Conservation (phyloP, 2,329 filamentous ascomycete genomes). For the Fusarium sp. region DNA sequence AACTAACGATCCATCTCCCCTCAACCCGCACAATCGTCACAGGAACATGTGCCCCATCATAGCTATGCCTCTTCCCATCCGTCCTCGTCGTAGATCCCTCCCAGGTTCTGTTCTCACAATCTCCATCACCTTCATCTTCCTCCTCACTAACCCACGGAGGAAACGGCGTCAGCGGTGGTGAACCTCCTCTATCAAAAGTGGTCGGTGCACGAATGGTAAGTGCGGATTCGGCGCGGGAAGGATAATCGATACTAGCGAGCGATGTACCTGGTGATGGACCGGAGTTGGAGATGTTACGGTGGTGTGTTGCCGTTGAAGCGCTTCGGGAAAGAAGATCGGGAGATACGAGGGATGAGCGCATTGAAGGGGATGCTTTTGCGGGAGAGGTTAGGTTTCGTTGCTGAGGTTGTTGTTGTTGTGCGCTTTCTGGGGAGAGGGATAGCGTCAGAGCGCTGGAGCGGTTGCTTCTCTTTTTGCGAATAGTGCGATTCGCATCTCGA, state of each 20-base stretch:
- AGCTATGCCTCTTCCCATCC: constrained; percentile 11
- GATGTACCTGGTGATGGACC: constrained; percentile 19
- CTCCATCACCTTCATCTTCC: constrained; percentile 36
- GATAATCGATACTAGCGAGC: constrained; percentile 23
- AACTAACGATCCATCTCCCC: constrained; percentile 32
- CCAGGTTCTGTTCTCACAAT: constrained; percentile 29
- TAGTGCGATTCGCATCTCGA: constrained; percentile 13
- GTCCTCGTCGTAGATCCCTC: constrained; percentile 3
- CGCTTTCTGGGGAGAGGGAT: constrained; percentile 28
- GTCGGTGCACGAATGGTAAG: constrained; percentile 37
- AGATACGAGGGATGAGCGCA: constrained; percentile 21
- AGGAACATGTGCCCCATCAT: constrained; percentile 1
- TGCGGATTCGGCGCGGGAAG: constrained; percentile 32
- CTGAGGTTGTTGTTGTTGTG: not conserved
- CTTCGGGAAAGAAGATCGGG: constrained; percentile 18
- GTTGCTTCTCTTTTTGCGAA: constrained; percentile 34
- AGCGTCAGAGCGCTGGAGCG: constrained; percentile 24
- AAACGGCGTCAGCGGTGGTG: constrained; percentile 47
- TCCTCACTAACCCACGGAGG: constrained; percentile 42
- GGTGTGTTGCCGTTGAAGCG: constrained; percentile 6
- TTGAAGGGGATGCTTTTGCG: not conserved
- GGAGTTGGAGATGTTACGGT: constrained; percentile 13
- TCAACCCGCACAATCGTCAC: constrained; percentile 18
- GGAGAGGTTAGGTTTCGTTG: constrained; percentile 30
- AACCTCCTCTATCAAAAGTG: constrained; percentile 8